These are phyloP conservation scores for Volvox reticuliferus DNA, from an alignment of 139 green algal species.

Conservation along the genomic window DNA sequence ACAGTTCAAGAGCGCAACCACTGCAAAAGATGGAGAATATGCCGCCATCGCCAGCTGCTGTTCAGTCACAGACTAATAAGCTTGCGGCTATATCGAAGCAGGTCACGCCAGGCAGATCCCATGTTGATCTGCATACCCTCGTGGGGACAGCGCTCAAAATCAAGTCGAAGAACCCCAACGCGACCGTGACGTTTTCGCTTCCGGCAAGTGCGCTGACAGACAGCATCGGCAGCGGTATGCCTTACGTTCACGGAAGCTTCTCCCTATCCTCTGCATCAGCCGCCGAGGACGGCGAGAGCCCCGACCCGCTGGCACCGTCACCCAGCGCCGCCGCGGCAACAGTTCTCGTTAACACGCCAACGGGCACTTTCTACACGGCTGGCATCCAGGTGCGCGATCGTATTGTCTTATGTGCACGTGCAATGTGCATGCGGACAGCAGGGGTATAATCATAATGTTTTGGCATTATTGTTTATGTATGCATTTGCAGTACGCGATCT, in stretches of 20 bases:
- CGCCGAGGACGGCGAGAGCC: not conserved
- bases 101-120: no score
- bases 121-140: not conserved
- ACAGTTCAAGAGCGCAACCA: no score
- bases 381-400: not conserved
- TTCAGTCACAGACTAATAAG: not conserved
- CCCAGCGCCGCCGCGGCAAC: not conserved
- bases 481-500: no score
- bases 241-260: no score
- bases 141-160: not conserved
- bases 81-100: not conserved
- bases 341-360: not conserved
- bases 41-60: not conserved
- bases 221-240: not conserved
- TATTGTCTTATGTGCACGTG: no score
- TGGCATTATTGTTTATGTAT: no score
- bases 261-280: constrained; percentile 1
- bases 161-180: not conserved
- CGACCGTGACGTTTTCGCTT: not conserved
- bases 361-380: not conserved
- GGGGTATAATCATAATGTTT: no score
- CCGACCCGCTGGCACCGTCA: not conserved
- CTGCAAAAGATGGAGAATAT: not conserved
- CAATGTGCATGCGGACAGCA: no score
- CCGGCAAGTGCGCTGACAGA: not conserved